Conservation (phyloP, 2,329 filamentous ascomycete species). For the Emmonsiellopsis sp. region DNA sequence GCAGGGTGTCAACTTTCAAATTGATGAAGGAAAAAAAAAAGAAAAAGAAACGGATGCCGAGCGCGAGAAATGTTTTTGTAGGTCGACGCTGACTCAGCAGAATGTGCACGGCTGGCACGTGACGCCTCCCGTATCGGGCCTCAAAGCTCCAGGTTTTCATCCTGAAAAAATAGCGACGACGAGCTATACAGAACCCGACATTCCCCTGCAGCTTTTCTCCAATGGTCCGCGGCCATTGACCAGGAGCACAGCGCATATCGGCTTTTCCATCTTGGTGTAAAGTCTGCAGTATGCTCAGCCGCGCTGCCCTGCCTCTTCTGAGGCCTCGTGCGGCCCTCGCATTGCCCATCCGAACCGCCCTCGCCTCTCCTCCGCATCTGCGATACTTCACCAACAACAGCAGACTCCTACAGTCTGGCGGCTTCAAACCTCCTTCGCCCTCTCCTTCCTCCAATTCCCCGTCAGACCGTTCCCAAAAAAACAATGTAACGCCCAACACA, state of each 20-base stretch:
- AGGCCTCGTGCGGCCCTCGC: constrained; percentile 29
- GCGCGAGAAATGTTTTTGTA: no score
- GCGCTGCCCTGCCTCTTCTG: constrained; percentile 34
- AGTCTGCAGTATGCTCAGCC: constrained; percentile 33
- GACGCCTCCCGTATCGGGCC: not conserved
- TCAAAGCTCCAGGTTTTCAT: not conserved
- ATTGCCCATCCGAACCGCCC: constrained; percentile 25
- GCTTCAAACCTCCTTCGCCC: constrained; percentile 13
- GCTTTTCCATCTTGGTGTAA: constrained; percentile 11
- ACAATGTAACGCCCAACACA: constrained; percentile 7
- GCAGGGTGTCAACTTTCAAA: constrained; percentile 47
- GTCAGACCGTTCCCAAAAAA: constrained; percentile 18
- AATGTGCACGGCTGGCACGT: not conserved
- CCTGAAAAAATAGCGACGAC: not conserved
- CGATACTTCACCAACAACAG: constrained; percentile 31
- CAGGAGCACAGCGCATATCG: constrained; percentile 13
- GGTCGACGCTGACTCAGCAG: not conserved
- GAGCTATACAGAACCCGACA: no score
- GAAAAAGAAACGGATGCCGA: constrained; percentile 15
- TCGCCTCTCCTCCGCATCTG: constrained; percentile 21
- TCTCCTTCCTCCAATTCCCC: constrained; percentile 8
- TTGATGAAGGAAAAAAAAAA: constrained; percentile 31
- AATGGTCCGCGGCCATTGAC: constrained; percentile 5
- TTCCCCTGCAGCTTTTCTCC: not conserved
- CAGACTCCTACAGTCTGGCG: constrained; percentile 21